These are phyloP conservation scores for Limnanthes douglasii DNA, from an alignment of 345 rosid species.

Conservation along the genomic window DNA sequence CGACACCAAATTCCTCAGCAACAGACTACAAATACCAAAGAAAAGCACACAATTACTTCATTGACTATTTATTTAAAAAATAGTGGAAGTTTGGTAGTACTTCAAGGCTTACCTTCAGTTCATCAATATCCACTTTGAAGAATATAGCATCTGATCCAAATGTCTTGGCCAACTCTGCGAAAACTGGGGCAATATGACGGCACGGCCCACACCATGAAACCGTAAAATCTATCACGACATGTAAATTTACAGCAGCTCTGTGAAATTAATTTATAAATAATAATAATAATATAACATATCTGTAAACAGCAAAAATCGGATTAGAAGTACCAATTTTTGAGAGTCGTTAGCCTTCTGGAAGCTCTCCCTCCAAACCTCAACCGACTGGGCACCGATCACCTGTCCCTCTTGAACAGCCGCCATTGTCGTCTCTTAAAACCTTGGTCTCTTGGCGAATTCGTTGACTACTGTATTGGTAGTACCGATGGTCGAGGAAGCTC, in stretches of 20 bases:
- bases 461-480: no score
- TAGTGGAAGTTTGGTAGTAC: no score
- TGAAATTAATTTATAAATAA: background rate
- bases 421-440: constrained; percentile 9
- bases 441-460: no score
- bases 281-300: no score
- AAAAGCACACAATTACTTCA: no score
- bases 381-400: constrained; percentile 41
- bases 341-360: constrained; percentile 27
- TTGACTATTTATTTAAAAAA: no score
- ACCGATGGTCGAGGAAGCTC: no score
- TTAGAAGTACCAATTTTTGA: constrained; percentile 55
- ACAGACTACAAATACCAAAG: no score
- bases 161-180: constrained; percentile 48
- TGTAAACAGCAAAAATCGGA: no score
- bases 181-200: constrained; percentile 47
- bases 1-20: no score
- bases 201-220: constrained; percentile 81
- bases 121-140: constrained; percentile 77
- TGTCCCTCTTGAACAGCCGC: constrained; percentile 57
- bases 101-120: constrained; percentile 43
- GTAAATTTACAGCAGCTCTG: constrained; percentile 1
- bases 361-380: constrained; percentile 30
- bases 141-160: constrained; percentile 25
- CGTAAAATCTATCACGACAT: constrained; percentile 61